These are phyloP conservation scores for Venturia oleaginea DNA, from an alignment of 2,329 filamentous ascomycete species.

Conservation along the genomic window DNA sequence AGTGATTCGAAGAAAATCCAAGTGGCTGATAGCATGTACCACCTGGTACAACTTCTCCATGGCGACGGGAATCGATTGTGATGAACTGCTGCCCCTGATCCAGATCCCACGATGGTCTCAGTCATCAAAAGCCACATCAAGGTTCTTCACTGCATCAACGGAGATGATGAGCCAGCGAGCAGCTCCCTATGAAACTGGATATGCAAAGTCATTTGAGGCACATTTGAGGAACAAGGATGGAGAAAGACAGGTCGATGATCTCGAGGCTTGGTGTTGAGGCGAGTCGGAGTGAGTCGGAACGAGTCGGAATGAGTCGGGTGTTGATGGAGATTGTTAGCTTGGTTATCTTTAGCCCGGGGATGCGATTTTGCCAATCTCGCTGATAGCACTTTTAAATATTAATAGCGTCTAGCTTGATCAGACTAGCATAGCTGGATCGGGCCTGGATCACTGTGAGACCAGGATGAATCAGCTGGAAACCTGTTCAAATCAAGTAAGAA, in stretches of 20 bases:
- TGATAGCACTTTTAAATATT: too few relatives aligned
- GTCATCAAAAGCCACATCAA: neutral
- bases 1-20: neutral
- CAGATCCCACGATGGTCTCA: neutral
- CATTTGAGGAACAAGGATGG: neutral
- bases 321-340: neutral
- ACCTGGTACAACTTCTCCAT: too few relatives aligned
- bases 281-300: neutral
- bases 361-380: too few relatives aligned
- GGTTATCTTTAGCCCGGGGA: neutral
- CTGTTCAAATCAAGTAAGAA: too few relatives aligned
- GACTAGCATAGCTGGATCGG: too few relatives aligned
- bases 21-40: neutral
- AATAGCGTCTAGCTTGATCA: too few relatives aligned
- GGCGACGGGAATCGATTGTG: neutral
- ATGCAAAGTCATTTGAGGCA: neutral
- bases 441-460: too few relatives aligned
- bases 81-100: neutral
- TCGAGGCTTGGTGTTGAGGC: neutral
- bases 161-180: neutral
- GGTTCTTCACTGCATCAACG: neutral
- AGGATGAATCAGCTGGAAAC: too few relatives aligned
- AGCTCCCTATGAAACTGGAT: neutral
- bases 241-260: neutral
- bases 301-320: neutral